These are phyloP conservation scores for Eucalyptus microcorys DNA, from an alignment of 345 rosid genomes.

Conservation along the genomic window DNA sequence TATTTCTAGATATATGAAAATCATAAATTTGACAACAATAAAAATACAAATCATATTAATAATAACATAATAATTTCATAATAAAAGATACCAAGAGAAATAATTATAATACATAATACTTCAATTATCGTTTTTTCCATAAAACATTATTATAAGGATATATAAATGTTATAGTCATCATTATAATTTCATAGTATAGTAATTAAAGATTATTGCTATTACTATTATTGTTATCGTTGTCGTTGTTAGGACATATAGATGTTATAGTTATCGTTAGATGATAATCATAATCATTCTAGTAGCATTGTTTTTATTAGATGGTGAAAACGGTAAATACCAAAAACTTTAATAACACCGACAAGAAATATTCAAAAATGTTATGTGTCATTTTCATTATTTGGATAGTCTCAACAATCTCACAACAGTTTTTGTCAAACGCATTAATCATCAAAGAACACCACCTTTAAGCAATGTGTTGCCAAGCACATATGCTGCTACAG, in stretches of 20 bases:
- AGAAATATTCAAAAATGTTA: not conserved
- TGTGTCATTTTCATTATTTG: not conserved
- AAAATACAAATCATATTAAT: not conserved
- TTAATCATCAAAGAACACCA: not conserved
- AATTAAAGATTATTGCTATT: not conserved
- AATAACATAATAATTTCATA: not conserved
- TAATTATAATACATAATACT: not conserved
- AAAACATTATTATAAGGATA: not conserved
- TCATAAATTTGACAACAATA: not conserved
- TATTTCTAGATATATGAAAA: not conserved
- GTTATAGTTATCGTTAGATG: not conserved
- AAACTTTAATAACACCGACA: not conserved
- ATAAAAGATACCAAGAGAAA: not conserved
- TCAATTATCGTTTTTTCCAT: not conserved
- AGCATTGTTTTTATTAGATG: not conserved
- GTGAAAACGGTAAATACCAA: not conserved
- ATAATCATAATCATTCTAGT: not conserved
- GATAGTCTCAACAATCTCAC: not conserved
- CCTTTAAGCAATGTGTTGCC: not conserved
- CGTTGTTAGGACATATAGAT: not conserved
- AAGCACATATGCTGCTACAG: not conserved
- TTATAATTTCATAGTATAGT: not conserved
- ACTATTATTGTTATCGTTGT: not conserved
- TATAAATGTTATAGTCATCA: not conserved
- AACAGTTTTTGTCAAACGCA: not conserved